Base-by-base conservation (phyloP, 331 rosid species). In the Cydonia oblonga region DNA sequence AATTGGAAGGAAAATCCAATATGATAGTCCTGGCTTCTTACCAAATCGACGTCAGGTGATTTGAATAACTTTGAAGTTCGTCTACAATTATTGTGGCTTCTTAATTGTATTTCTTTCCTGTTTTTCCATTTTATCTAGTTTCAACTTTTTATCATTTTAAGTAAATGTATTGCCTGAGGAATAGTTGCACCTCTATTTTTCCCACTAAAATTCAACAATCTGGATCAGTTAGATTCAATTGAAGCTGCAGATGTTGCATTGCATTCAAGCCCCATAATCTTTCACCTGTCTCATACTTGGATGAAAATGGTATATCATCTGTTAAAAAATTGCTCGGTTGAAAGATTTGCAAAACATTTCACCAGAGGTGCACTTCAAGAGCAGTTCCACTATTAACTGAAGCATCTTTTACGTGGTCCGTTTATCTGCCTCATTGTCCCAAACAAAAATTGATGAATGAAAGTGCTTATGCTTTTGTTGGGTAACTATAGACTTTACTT, bases 11-110 rank as follows among this genome's bases (percentile, higher is more conserved):
- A 92, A 84, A 88, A 90, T 92, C 82, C 98, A 92, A 71, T 92
- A 90, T 83, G 89, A 85, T 79, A 87, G 98, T 78, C 90, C 90
- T 19, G 98, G 98, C 22, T 92, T 92, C 82, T 87, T 92, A 42
- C 86, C 86, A 20, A 92, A 92, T 66, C 84, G 72, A 72, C 96
- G 98, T 61, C 98, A 92, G 98, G 98, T 92, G 82, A 78, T 82
- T 77, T 66, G n/a, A 40, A 68, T 63, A 9, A 56, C 25, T 24
- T 73, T 57, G 66, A 74, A 70, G 49, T 73, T 73, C 15, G 19
- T 38, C 71, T 52, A 44, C 9, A 0, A 22, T 5, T 56, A 7
- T 40, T 38, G 25, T 66, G 25, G 53, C 65, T 64, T 65, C 44
- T 32, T 26, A 63, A 5, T 22, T 74, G 42, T 7, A 25, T 19